phyloP scores from a whole-genome alignment of 2,329 filamentous ascomycete genomes.

The Magnaporthiopsis incrustans region DNA sequence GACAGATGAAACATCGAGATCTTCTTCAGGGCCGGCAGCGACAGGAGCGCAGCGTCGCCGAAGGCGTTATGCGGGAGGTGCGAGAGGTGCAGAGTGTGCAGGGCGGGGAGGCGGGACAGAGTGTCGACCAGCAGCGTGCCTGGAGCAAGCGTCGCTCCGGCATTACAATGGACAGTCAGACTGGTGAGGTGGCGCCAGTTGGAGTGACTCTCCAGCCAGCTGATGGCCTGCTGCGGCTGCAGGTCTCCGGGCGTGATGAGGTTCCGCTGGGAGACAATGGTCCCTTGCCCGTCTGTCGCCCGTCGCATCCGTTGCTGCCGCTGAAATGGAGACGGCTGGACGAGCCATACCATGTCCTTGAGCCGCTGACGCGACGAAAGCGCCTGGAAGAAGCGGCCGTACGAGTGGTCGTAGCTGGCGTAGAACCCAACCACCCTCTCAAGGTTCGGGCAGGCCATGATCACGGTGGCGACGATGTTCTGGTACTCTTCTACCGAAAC shows the following conservation, averaged over 20 bases:
- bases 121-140: conserved; percentile 43
- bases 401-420: conserved; percentile 46
- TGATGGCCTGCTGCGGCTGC: conserved; percentile 26
- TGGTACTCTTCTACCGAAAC: conserved; percentile 43
- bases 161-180: conserved; percentile 50
- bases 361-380: conserved; percentile 48
- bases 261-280: background rate
- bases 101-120: conserved; percentile 40
- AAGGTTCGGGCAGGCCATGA: conserved; percentile 59
- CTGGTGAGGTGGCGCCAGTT: conserved; percentile 49
- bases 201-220: conserved; percentile 34
- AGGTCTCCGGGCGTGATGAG: conserved; percentile 25
- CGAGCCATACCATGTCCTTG: conserved; percentile 51
- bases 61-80: conserved; percentile 48
- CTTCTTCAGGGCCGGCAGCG: conserved; percentile 45
- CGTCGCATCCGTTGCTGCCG: conserved; percentile 22
- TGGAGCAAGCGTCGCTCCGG: conserved; percentile 45
- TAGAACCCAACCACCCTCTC: conserved; percentile 49
- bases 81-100: conserved; percentile 53
- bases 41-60: conserved; percentile 45
- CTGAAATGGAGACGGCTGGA: conserved; percentile 33
- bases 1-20: conserved; percentile 47
- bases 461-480: conserved; percentile 48
- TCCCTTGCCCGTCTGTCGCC: conserved; percentile 1
- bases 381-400: conserved; percentile 49